phyloP scores from a whole-genome alignment of 371 early-diverging fungal genomes.

The Saksenaea oblongispora region DNA sequence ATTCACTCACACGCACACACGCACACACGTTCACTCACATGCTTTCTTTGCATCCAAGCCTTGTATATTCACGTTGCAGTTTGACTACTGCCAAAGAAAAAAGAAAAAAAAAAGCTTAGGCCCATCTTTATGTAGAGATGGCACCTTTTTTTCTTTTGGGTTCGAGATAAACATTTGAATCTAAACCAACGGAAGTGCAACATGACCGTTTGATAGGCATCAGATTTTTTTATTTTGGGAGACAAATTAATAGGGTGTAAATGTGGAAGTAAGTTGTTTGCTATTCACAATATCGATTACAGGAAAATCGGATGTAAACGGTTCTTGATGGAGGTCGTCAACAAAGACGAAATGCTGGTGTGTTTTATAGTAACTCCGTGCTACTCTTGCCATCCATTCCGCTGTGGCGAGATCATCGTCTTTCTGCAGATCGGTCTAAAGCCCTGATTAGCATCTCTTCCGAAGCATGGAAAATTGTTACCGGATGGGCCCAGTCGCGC shows the following conservation, averaged over 20 bases:
- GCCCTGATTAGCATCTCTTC: neutral
- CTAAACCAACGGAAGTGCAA: too few species aligned
- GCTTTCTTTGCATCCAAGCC: too few species aligned
- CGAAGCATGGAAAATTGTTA: neutral
- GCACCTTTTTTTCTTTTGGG: too few species aligned
- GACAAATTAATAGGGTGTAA: neutral
- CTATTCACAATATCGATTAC: neutral
- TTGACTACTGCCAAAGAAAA: too few species aligned
- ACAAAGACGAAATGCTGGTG: conserved; percentile 11
- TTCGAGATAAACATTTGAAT: too few species aligned
- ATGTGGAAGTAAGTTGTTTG: neutral
- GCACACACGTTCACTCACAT: too few species aligned
- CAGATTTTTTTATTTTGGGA: neutral
- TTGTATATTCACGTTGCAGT: too few species aligned
- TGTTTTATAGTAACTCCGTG: neutral
- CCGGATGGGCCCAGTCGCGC: conserved; percentile 10
- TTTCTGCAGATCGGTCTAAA: neutral
- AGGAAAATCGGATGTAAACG: neutral
- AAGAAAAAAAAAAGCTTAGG: too few species aligned
- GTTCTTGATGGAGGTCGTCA: conserved; percentile 19
- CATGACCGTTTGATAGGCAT: too few species aligned
- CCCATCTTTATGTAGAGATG: too few species aligned
- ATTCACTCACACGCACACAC: too few species aligned
- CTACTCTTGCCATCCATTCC: neutral
- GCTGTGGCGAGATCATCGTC: neutral